Evolutionary conservation across 164 flowering plant species (phyloP).

Genomic region (Berberis vulgaris): DNA sequence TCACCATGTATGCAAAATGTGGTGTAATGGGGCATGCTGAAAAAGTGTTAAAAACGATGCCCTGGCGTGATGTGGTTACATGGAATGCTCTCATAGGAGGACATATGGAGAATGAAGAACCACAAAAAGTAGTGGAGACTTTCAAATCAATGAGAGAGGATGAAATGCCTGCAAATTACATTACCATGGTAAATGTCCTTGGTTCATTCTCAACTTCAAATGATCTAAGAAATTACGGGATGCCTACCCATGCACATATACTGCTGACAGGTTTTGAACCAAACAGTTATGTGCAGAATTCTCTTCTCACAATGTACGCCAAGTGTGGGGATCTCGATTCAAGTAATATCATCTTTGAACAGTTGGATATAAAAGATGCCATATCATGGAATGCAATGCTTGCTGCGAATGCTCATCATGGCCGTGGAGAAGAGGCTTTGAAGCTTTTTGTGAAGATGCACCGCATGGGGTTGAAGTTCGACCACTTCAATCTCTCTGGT

Average conservation of each 20-base stretch:
- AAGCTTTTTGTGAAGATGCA: conserved; percentile 47
- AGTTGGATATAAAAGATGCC: conserved; percentile 25
- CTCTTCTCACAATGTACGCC: conserved; percentile 79
- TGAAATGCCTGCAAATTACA: conserved; percentile 36
- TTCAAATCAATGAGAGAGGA: conserved; percentile 50
- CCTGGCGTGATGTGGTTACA: conserved; percentile 40
- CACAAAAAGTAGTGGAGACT: conserved; percentile 32
- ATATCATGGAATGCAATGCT: conserved; percentile 71
- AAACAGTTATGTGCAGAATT: conserved; percentile 55
- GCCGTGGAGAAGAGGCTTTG: conserved; percentile 55
- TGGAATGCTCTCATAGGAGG: conserved; percentile 85
- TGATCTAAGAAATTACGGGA: conserved; percentile 38
- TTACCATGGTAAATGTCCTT: conserved; percentile 55
- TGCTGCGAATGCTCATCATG: conserved; percentile 66
- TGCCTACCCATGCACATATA: conserved; percentile 56
- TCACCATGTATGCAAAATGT: conserved; percentile 66
- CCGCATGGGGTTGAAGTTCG: conserved; percentile 36
- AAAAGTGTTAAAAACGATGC: conserved; percentile 36
- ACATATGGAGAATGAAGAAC: conserved; percentile 50
- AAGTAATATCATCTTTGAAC: conserved; percentile 38
- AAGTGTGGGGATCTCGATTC: conserved; percentile 60
- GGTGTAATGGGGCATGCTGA: conserved; percentile 45
- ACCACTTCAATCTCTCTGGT: conserved; percentile 65
- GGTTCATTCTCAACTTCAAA: conserved; percentile 38
- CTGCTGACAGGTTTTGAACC: conserved; percentile 43